Conservation (phyloP, 139 green algal genomes). For the Chlamydomonas eustigma region DNA sequence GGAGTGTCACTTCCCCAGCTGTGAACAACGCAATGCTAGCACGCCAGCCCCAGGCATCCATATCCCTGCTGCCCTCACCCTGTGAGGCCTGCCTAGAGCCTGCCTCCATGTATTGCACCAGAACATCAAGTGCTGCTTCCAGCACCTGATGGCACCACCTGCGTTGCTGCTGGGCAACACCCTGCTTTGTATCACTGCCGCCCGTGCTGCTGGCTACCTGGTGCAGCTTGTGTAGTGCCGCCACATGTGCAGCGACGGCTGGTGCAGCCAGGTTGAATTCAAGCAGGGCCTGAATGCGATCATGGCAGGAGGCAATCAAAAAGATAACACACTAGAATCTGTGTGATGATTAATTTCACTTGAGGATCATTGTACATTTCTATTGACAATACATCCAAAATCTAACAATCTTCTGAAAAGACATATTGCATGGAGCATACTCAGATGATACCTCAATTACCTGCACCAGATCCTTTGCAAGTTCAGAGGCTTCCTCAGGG, state of each 20-base stretch:
- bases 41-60: no score
- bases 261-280: conserved; percentile 47
- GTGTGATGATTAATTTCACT: no score
- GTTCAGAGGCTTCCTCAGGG: conserved; percentile 35
- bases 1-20: conserved; percentile 63
- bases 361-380: no score
- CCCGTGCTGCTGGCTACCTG: neutral
- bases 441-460: no score
- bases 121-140: conserved; percentile 24
- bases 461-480: conserved; percentile 55
- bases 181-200: conserved; percentile 5
- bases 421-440: no score
- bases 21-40: conserved; percentile 52
- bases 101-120: conserved; percentile 22
- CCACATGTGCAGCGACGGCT: conserved; percentile 54
- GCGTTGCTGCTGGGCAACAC: conserved; percentile 21
- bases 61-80: neutral
- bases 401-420: no score
- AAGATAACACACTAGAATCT: no score
- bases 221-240: conserved; percentile 34
- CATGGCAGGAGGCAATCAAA: no score
- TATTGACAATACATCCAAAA: no score
- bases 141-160: conserved; percentile 22
- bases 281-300: conserved; percentile 43
- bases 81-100: neutral